These are phyloP conservation scores for Xylaria digitata DNA, from an alignment of 2,329 filamentous ascomycete genomes.

Conservation along the genomic window DNA sequence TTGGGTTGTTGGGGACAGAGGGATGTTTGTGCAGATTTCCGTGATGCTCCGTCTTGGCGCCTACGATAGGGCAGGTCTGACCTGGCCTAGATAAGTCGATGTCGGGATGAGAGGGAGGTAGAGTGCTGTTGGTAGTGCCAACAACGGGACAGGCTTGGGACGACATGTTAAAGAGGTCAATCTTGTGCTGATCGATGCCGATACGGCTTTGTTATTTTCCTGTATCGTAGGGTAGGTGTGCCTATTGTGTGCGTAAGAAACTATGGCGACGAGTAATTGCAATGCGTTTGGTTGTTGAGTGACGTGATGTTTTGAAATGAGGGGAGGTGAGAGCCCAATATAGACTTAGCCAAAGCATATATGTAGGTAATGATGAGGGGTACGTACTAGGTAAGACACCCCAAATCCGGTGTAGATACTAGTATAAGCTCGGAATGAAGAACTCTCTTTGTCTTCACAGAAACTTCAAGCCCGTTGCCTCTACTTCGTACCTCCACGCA, in stretches of 20 bases:
- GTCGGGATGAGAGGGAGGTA: slow-evolving; percentile 55
- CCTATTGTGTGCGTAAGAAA: neutral
- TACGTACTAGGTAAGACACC: neutral
- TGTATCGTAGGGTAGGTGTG: neutral
- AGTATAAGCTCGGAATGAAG: neutral
- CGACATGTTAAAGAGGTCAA: slow-evolving; percentile 43
- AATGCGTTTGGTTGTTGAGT: neutral
- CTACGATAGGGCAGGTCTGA: slow-evolving; percentile 56
- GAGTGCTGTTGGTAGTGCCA: slow-evolving; percentile 56
- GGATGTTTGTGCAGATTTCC: slow-evolving; percentile 56
- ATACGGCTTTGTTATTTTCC: slow-evolving; percentile 4
- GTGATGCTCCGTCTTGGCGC: slow-evolving; percentile 57
- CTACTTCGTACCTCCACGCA: no score
- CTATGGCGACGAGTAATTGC: neutral
- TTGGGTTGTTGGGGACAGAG: slow-evolving; percentile 46
- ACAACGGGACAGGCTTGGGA: slow-evolving; percentile 55
- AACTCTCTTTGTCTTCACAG: neutral
- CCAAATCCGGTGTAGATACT: slow-evolving; percentile 10
- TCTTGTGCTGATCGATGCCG: slow-evolving; percentile 4
- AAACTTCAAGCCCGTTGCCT: neutral
- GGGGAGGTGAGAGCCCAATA: neutral
- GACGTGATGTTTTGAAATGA: neutral
- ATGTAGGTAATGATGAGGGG: slow-evolving; percentile 6
- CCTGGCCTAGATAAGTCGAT: slow-evolving; percentile 56
- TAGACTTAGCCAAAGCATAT: neutral